These are phyloP conservation scores for Amanita subjunquillea DNA, from an alignment of 768 basidiomycete species.

Conservation along the genomic window DNA sequence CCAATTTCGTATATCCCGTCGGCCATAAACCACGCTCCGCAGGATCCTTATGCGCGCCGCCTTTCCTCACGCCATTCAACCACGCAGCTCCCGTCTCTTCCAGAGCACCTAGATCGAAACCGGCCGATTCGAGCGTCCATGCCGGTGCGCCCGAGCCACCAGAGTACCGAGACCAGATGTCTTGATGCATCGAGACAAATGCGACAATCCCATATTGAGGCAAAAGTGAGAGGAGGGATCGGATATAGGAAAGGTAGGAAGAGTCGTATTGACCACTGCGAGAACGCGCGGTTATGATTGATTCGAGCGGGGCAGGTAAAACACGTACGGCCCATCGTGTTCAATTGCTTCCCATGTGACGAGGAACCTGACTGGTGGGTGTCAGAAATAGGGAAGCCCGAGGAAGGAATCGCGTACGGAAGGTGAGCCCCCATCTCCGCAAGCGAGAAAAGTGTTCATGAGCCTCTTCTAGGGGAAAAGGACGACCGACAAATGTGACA, in stretches of 20 bases:
- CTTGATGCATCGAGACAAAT: slow-evolving; percentile 82
- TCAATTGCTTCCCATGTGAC: slow-evolving; percentile 98
- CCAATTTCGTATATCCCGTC: slow-evolving; percentile 87
- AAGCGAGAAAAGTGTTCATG: slow-evolving; percentile 74
- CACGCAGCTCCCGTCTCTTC: slow-evolving; percentile 85
- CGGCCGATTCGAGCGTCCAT: slow-evolving; percentile 84
- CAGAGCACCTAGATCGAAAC: slow-evolving; percentile 73
- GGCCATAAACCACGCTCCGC: slow-evolving; percentile 86
- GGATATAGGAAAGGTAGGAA: slow-evolving; percentile 76
- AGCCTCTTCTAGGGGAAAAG: slow-evolving; percentile 86
- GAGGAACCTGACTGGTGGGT: slow-evolving; percentile 66
- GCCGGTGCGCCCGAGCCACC: slow-evolving; percentile 96
- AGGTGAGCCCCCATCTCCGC: slow-evolving; percentile 80
- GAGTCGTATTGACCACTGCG: slow-evolving; percentile 74
- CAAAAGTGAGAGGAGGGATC: slow-evolving; percentile 52
- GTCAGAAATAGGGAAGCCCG: neutral
- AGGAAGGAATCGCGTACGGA: slow-evolving; percentile 41
- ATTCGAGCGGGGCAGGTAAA: neutral
- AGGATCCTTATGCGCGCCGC: slow-evolving; percentile 58
- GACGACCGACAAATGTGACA: slow-evolving; percentile 82
- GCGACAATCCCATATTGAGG: slow-evolving; percentile 65
- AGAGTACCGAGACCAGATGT: slow-evolving; percentile 91
- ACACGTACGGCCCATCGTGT: slow-evolving; percentile 80
- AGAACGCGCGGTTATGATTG: slow-evolving; percentile 1
- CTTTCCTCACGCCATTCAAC: slow-evolving; percentile 60